Evolutionary conservation across 768 basidiomycete species (phyloP).

Genomic region (Strobilomyces dryophilus): DNA sequence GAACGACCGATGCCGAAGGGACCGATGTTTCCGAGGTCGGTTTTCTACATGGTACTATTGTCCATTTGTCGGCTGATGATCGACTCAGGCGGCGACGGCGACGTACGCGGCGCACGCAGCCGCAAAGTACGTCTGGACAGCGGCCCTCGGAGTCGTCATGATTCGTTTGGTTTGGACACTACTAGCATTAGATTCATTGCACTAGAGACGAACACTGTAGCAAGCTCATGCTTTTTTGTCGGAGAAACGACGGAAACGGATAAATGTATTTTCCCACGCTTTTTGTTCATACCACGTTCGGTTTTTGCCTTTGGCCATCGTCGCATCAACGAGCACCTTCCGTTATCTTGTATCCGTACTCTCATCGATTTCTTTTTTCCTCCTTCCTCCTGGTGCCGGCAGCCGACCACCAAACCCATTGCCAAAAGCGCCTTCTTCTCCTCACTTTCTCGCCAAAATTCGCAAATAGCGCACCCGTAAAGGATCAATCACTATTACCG

Average conservation of each 20-base stretch:
- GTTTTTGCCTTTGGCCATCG: slow-evolving; percentile 29
- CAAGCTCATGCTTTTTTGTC: neutral
- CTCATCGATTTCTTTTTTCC: slow-evolving; percentile 31
- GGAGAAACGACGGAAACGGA: neutral
- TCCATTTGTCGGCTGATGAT: neutral
- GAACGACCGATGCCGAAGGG: slow-evolving; percentile 89
- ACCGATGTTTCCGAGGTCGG: slow-evolving; percentile 74
- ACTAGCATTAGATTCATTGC: neutral
- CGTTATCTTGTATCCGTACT: slow-evolving; percentile 33
- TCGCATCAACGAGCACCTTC: slow-evolving; percentile 28
- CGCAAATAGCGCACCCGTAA: slow-evolving; percentile 16
- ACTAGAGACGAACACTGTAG: neutral
- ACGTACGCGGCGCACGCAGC: slow-evolving; percentile 19
- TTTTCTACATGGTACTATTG: neutral
- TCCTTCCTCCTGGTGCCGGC: slow-evolving; percentile 21
- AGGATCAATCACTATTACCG: slow-evolving; percentile 18
- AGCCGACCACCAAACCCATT: slow-evolving; percentile 16
- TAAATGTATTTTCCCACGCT: slow-evolving; percentile 26
- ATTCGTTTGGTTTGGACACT: neutral
- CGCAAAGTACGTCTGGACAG: slow-evolving; percentile 2
- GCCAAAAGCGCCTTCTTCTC: neutral
- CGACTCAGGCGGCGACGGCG: slow-evolving; percentile 26
- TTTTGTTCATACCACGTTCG: slow-evolving; percentile 28
- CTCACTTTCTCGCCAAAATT: slow-evolving; percentile 18
- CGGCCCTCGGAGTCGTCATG: neutral